These are phyloP conservation scores for Candida vaughaniae DNA, from an alignment of 805 yeast genomes.

Conservation along the genomic window DNA sequence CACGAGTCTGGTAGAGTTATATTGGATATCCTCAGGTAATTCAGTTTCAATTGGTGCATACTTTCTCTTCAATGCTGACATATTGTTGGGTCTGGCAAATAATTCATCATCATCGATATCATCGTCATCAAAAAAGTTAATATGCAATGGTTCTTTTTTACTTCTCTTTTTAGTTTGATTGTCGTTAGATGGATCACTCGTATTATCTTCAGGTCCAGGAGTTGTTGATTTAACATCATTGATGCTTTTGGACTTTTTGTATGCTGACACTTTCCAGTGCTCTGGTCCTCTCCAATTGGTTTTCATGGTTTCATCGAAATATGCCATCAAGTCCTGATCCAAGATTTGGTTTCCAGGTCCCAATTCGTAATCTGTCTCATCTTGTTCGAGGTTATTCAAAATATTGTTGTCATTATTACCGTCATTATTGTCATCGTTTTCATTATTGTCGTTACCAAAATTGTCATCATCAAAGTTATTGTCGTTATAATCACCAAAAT, in stretches of 20 bases:
- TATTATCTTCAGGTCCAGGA: slow-evolving; percentile 5
- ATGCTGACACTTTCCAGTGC: slow-evolving; percentile 79
- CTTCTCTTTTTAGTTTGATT: not conserved
- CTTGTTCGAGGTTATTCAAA: slow-evolving; percentile 8
- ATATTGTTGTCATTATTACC: slow-evolving; percentile 12
- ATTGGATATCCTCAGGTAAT: slow-evolving; percentile 73
- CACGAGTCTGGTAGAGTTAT: slow-evolving; percentile 66
- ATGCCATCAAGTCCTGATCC: slow-evolving; percentile 70
- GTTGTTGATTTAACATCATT: not conserved
- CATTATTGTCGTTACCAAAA: slow-evolving; percentile 15
- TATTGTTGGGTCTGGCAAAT: slow-evolving; percentile 31
- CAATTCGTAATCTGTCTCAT: slow-evolving; percentile 12
- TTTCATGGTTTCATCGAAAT: slow-evolving; percentile 72
- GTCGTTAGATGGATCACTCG: not conserved
- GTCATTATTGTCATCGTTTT: slow-evolving; percentile 16
- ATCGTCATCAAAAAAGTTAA: slow-evolving; percentile 33
- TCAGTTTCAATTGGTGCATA: slow-evolving; percentile 30
- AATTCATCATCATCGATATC: slow-evolving; percentile 30
- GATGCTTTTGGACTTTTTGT: slow-evolving; percentile 44
- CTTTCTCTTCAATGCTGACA: slow-evolving; percentile 13
- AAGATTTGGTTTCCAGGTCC: slow-evolving; percentile 27
- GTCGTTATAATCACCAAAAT: slow-evolving; percentile 10
- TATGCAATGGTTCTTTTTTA: slow-evolving; percentile 20
- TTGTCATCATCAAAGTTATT: slow-evolving; percentile 14
- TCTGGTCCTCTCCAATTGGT: slow-evolving; percentile 87